Conservation (phyloP, 495 filamentous ascomycete genomes). For the Trichoderma virens region DNA sequence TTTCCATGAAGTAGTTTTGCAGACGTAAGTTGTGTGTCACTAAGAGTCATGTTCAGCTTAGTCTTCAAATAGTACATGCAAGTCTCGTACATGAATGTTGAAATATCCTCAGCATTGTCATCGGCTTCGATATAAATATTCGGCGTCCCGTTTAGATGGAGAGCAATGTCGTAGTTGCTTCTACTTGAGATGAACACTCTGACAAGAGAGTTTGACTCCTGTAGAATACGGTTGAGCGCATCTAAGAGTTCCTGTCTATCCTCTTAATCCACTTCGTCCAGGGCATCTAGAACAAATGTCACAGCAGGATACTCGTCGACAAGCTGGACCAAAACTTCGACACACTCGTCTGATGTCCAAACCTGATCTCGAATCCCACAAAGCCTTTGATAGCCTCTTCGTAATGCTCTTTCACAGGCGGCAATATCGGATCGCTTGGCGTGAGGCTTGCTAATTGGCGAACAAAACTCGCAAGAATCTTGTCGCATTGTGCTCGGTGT, state of each 20-base stretch:
- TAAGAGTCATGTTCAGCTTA: neutral
- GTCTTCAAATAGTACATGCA: neutral
- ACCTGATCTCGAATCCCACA: neutral
- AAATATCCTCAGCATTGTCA: constrained; percentile 7
- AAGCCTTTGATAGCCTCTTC: neutral
- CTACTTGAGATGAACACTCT: constrained; percentile 7
- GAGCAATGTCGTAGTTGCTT: constrained; percentile 7
- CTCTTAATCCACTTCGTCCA: constrained; percentile 12
- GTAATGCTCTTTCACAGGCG: constrained; percentile 7
- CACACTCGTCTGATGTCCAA: constrained; percentile 8
- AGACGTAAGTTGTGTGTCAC: constrained; percentile 2
- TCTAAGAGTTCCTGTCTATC: constrained; percentile 11
- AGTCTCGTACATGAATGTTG: constrained; percentile 2
- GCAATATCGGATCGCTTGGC: constrained; percentile 2
- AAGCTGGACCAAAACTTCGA: constrained; percentile 9
- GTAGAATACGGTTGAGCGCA: neutral
- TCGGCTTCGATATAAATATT: constrained; percentile 8
- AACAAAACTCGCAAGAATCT: constrained; percentile 9
- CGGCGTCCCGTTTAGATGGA: neutral
- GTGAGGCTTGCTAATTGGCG: constrained; percentile 6
- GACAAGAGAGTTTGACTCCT: neutral
- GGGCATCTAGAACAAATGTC: constrained; percentile 11
- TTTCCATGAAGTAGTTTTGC: constrained; percentile 4
- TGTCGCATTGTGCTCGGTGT: constrained; percentile 6
- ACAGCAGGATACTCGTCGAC: constrained; percentile 13